phyloP scores from a whole-genome alignment of 1,284 basidiomycete species.

The Naganishia cerealis region DNA sequence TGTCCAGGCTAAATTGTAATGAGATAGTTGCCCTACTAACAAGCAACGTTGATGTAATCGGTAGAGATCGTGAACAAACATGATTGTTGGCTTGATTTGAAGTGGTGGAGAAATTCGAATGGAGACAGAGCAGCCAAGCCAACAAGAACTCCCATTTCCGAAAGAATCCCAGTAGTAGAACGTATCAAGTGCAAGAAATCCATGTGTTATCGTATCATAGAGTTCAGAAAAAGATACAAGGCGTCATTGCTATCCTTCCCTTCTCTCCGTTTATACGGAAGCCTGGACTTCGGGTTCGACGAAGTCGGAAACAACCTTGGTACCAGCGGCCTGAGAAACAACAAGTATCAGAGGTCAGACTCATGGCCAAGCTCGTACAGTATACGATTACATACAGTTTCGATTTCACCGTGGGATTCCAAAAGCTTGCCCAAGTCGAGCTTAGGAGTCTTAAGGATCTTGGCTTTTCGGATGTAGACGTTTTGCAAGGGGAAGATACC shows the following conservation, averaged over 20 bases:
- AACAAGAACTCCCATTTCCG: neutral
- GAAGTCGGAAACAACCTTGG: conserved; percentile 54
- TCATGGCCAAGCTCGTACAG: conserved; percentile 4
- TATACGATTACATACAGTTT: conserved; percentile 65
- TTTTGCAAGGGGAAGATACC: conserved; percentile 98
- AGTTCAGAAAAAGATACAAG: conserved; percentile 28
- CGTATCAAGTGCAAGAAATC: conserved; percentile 15
- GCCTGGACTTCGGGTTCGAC: conserved; percentile 54
- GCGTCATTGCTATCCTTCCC: conserved; percentile 28
- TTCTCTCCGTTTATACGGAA: conserved; percentile 48
- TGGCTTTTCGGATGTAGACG: conserved; percentile 96
- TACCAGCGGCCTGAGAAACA: conserved; percentile 42
- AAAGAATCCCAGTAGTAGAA: neutral
- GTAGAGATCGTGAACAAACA: neutral
- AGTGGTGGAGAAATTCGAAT: neutral
- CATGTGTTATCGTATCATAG: conserved; percentile 32
- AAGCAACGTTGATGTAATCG: neutral
- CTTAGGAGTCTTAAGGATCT: conserved; percentile 94
- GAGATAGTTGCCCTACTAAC: neutral
- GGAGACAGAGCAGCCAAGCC: neutral
- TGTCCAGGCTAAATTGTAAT: conserved; percentile 15
- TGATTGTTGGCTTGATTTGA: neutral
- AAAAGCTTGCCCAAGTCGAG: conserved; percentile 92
- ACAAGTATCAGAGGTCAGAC: conserved; percentile 25
- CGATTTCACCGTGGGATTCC: conserved; percentile 91